A percentile compares a stretch with the other conserved stretches of the same genome.
phyloP scores from a whole-genome alignment of 2,329 filamentous ascomycete species.

The Periconia sp. region DNA sequence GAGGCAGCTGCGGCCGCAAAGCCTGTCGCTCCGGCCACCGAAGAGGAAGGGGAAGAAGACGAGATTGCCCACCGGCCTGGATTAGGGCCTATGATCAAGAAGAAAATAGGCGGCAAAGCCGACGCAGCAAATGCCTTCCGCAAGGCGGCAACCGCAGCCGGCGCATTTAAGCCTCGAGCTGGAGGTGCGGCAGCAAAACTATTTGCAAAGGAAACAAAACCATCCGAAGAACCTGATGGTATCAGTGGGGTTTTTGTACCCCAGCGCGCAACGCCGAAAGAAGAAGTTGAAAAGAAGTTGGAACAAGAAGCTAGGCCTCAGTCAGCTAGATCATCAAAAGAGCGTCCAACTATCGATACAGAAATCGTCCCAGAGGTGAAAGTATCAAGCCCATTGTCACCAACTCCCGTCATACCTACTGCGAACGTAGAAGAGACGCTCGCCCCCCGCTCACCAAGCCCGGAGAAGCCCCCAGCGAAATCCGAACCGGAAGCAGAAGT shows the following conservation, averaged over 20 bases:
- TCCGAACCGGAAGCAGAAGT: conserved; percentile 50
- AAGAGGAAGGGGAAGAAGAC: conserved; percentile 56
- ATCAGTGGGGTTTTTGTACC: conserved; percentile 89
- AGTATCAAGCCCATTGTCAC: conserved; percentile 38
- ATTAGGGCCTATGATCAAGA: conserved; percentile 88
- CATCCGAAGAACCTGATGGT: conserved; percentile 78
- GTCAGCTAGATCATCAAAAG: conserved; percentile 36
- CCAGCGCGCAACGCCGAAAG: conserved; percentile 44
- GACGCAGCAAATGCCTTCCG: conserved; percentile 78
- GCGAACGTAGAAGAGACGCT: conserved; percentile 30
- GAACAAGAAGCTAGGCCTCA: conserved; percentile 27
- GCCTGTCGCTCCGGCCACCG: conserved; percentile 52
- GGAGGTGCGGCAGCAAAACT: conserved; percentile 86
- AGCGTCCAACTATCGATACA: conserved; percentile 35
- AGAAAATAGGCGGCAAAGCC: conserved; percentile 74
- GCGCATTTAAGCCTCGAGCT: conserved; percentile 82
- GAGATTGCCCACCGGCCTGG: conserved; percentile 71
- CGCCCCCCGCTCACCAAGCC: conserved; percentile 45
- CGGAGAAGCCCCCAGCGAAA: conserved; percentile 31
- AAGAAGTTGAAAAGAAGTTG: conserved; percentile 32
- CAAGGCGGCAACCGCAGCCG: conserved; percentile 77
- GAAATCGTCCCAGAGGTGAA: conserved; percentile 43
- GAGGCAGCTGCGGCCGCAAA: conserved; percentile 3
- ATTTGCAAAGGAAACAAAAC: conserved; percentile 62
- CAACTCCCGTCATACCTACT: conserved; percentile 19